A percentile compares a stretch with the other conserved stretches of the same genome.
These are phyloP conservation scores for Rhizopus delemar DNA, from an alignment of 371 early-diverging fungal genomes.

Conservation along the genomic window DNA sequence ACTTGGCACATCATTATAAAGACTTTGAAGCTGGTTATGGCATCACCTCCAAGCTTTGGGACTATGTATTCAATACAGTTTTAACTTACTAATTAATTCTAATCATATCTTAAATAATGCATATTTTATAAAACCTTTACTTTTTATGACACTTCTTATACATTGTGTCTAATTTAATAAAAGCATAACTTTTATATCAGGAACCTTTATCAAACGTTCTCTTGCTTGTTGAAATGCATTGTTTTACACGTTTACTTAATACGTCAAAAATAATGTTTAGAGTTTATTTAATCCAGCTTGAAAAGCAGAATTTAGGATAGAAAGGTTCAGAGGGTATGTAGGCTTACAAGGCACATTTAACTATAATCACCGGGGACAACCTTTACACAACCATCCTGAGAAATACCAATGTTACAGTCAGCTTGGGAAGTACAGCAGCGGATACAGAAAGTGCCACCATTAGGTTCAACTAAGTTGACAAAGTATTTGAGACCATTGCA, in stretches of 20 bases:
- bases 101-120: not conserved
- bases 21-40: constrained; percentile 84
- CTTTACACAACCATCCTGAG: constrained; percentile 19
- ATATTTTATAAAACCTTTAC: not conserved
- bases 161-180: no score
- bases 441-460: constrained; percentile 38
- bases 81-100: constrained; percentile 27
- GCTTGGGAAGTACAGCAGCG: constrained; percentile 23
- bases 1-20: constrained; percentile 92
- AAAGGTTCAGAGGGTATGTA: no score
- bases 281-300: no score
- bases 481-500: constrained; percentile 42
- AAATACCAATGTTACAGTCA: constrained; percentile 24
- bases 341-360: not conserved
- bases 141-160: no score
- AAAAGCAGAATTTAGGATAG: no score
- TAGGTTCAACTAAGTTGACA: constrained; percentile 46
- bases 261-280: no score
- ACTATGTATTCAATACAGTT: constrained; percentile 73
- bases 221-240: no score
- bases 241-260: no score
- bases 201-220: no score
- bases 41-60: constrained; percentile 90
- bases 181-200: no score
- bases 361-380: constrained; percentile 30